Evolutionary conservation across 2,329 filamentous ascomycete species (phyloP).

Genomic region (Trichoderma brevicompactum): DNA sequence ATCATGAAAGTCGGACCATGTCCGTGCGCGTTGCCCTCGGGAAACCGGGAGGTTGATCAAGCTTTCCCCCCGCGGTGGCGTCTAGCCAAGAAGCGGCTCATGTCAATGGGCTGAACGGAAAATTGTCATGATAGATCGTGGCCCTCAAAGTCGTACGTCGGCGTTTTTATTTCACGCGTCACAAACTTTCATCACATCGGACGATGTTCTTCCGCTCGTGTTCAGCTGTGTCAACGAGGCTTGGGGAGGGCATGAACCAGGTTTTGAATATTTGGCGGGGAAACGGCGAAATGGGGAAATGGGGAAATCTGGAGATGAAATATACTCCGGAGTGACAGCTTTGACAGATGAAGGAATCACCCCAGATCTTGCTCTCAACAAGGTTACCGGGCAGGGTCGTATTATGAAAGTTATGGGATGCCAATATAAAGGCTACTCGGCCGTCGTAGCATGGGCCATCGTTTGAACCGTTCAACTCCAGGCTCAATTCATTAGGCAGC

Average conservation of each 20-base stretch:
- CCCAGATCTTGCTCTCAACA: slow-evolving; percentile 15
- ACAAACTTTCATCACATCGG: background rate
- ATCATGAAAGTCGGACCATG: background rate
- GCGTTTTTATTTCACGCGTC: slow-evolving; percentile 22
- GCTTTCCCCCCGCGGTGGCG: slow-evolving; percentile 20
- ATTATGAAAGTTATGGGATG: background rate
- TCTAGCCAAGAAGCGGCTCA: background rate
- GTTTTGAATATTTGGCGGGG: slow-evolving; percentile 24
- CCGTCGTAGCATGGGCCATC: slow-evolving; percentile 6
- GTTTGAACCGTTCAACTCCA: slow-evolving; percentile 11
- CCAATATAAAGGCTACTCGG: slow-evolving; percentile 8
- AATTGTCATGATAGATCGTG: slow-evolving; percentile 18
- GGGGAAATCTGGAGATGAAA: slow-evolving; percentile 24
- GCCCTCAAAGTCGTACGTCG: slow-evolving; percentile 9
- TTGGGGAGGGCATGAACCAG: slow-evolving; percentile 1
- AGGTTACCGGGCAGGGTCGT: background rate
- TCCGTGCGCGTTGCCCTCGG: background rate
- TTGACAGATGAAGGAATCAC: slow-evolving; percentile 9
- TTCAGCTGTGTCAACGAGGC: background rate
- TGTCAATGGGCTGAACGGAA: slow-evolving; percentile 17
- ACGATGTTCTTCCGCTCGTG: background rate
- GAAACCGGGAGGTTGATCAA: slow-evolving; percentile 12
- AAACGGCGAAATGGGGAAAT: slow-evolving; percentile 28
- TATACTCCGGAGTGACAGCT: slow-evolving; percentile 27
- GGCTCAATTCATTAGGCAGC: slow-evolving; percentile 21